Percentiles rank a stretch among this genome's conserved stretches.
Evolutionary conservation across 2,329 filamentous ascomycete genomes (phyloP).

Genomic region (Ophiostoma australiae): DNA sequence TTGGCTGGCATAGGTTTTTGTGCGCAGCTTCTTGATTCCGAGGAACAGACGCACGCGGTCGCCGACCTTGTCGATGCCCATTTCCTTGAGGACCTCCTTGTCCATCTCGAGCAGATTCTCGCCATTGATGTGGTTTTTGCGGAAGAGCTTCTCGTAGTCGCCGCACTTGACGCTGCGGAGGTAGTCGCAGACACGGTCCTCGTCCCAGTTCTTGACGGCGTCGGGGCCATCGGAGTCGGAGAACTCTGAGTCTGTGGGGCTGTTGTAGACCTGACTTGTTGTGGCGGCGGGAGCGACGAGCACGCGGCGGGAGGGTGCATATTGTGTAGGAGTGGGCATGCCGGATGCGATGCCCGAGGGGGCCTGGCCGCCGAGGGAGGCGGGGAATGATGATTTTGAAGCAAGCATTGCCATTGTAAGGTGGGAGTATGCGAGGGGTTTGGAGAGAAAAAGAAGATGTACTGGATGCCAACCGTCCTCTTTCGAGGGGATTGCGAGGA

Average conservation of each 20-base stretch:
- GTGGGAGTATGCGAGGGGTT: background rate
- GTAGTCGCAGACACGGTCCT: conserved; percentile 87
- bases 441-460: background rate
- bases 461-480: conserved; percentile 1
- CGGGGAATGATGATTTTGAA: conserved; percentile 65
- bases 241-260: conserved; percentile 89
- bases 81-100: conserved; percentile 91
- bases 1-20: conserved; percentile 68
- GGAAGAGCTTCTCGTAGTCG: conserved; percentile 81
- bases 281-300: conserved; percentile 44
- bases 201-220: conserved; percentile 80
- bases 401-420: conserved; percentile 65
- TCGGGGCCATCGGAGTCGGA: conserved; percentile 75
- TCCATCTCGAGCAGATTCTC: conserved; percentile 96
- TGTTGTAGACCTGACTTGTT: conserved; percentile 58
- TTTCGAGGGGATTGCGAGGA: background rate
- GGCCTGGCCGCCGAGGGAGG: conserved; percentile 47
- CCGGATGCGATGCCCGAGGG: conserved; percentile 40
- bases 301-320: conserved; percentile 49
- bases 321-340: conserved; percentile 40
- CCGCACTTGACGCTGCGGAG: conserved; percentile 84
- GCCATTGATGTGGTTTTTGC: conserved; percentile 93
- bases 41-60: conserved; percentile 89
- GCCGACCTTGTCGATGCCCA: conserved; percentile 96
- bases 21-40: conserved; percentile 76